Base-by-base conservation (phyloP, 2,329 filamentous ascomycete genomes). In the Thermothelomyces thermophilus region DNA sequence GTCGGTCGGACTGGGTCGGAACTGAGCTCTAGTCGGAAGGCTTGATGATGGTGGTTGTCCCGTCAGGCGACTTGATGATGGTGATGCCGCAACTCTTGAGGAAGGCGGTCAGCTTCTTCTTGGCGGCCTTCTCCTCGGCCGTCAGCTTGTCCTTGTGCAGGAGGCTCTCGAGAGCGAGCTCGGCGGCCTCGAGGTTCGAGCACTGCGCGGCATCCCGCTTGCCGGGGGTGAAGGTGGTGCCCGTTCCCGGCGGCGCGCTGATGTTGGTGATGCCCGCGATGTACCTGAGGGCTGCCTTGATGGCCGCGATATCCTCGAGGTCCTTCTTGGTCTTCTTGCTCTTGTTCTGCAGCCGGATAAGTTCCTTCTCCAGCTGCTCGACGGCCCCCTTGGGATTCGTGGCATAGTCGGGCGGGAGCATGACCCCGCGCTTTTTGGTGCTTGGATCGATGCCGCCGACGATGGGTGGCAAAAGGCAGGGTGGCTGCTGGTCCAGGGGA, bases 141-240 rank as follows among this genome's bases (percentile, higher is more conserved):
- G 48, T 48, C 17, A 33, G 58, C n/a, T 55, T 40, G 44, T 49
- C 50, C 30, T 52, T 51, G 36, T 57, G 55, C 45, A 62, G 33
- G 24, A 61, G 57, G 14, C 26, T 36, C 47, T 59, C 40, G 5
- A 58, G 46, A 16, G 58, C 58, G 13, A 51, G 46, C 44, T 61
- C 50, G 0, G 85, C 87, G 54, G 82, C 79, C 65, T 95, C 87
- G 1, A 87, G 86, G 64, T 95, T 95, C 57, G 88, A 75, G 33
- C 81, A 79, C n/a, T n/a, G n/a, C n/a, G n/a, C n/a, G n/a, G 46
- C 35, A 26, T 53, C 46, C 16, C 54, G 58, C 51, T 53, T 56
- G n/a, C 56, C 58, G 3, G 58, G 58, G 19, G 52, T 55, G 44
- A 61, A 61, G 30, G 46, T 58, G 31, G 47, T 44, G 11, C 51